Evolutionary conservation across 345 rosid species (phyloP).

Genomic region (Excoecaria agallocha): DNA sequence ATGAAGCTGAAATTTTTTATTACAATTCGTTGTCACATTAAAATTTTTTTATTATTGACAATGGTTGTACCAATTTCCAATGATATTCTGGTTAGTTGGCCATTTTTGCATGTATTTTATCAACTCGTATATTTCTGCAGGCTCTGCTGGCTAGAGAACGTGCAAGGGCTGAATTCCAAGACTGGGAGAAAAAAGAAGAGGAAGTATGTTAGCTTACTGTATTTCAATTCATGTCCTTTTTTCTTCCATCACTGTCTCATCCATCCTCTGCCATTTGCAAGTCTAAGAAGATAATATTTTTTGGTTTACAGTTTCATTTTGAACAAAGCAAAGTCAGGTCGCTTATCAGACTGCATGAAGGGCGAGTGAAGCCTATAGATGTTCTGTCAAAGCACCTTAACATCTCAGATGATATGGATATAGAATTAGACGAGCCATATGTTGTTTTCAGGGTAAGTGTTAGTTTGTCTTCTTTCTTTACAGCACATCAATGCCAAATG

Average conservation of each 20-base stretch:
- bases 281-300: conserved; percentile 16
- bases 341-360: conserved; percentile 79
- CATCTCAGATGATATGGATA: conserved; percentile 80
- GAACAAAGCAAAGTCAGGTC: conserved; percentile 97
- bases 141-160: conserved; percentile 92
- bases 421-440: conserved; percentile 79
- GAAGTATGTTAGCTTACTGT: conserved; percentile 45
- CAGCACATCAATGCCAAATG: not conserved
- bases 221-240: conserved; percentile 2
- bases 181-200: conserved; percentile 98
- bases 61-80: not conserved
- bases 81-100: conserved; percentile 1
- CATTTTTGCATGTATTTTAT: not conserved
- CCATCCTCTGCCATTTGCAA: conserved; percentile 8
- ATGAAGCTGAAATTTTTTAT: not conserved
- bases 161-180: conserved; percentile 94
- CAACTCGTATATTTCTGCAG: conserved; percentile 38
- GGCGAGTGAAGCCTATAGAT: conserved; percentile 86
- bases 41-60: not conserved
- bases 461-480: not conserved
- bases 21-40: no score
- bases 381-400: conserved; percentile 73
- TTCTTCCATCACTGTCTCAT: no score
- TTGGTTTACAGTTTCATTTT: conserved; percentile 75
- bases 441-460: conserved; percentile 77